Conservation (phyloP, 805 yeast species). For the Barnettozyma sucrosica region DNA sequence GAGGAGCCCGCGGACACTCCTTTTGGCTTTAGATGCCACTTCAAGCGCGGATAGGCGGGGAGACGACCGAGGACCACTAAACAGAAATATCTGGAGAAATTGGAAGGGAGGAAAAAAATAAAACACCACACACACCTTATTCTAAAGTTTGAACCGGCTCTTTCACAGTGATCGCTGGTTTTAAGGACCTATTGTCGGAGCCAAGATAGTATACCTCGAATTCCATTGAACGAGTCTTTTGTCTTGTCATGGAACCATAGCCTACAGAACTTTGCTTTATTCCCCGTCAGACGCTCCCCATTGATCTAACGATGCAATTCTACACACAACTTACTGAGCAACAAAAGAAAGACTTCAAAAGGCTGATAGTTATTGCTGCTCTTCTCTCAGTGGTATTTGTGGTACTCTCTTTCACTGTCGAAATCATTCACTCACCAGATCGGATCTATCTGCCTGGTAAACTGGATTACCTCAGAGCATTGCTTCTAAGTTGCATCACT, state of each 20-base stretch:
- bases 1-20: no score
- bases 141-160: not conserved
- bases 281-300: not conserved
- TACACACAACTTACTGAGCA: not conserved
- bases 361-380: not conserved
- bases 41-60: no score
- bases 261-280: not conserved
- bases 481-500: slow-evolving; percentile 30
- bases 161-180: not conserved
- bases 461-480: slow-evolving; percentile 35
- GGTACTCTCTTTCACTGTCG: slow-evolving; percentile 1
- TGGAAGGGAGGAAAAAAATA: no score
- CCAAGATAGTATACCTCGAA: not conserved
- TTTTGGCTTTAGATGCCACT: no score
- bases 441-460: slow-evolving; percentile 29
- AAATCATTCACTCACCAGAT: slow-evolving; percentile 8
- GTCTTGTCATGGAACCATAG: not conserved
- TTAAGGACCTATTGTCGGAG: not conserved
- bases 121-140: not conserved
- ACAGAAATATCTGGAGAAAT: not conserved
- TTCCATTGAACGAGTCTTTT: not conserved
- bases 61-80: no score
- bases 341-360: slow-evolving; percentile 1
- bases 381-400: not conserved
- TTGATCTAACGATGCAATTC: not conserved